These are phyloP conservation scores for Xylariales sp. DNA, from an alignment of 2,329 filamentous ascomycete species.

Conservation along the genomic window DNA sequence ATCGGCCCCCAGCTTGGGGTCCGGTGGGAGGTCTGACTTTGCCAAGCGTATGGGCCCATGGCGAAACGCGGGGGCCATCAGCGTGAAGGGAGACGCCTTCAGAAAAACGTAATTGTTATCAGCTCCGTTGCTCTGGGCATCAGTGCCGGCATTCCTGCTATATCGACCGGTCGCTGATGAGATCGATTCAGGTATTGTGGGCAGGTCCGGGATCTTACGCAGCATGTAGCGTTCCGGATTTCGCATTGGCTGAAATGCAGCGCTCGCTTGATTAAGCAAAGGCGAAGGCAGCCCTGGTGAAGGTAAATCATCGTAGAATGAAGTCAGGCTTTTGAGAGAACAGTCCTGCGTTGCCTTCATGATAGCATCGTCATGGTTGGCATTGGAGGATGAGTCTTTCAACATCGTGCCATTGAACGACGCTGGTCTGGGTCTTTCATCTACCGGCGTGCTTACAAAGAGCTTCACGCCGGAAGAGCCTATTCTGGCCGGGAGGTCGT, in stretches of 20 bases:
- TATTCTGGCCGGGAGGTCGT: conserved; percentile 39
- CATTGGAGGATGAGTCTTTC: conserved; percentile 18
- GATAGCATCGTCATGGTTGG: conserved; percentile 8
- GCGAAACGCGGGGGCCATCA: conserved; percentile 43
- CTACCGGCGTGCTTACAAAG: conserved; percentile 20
- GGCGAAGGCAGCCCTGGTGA: too few relatives aligned
- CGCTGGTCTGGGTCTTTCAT: conserved; percentile 20
- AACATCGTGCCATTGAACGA: conserved; percentile 16
- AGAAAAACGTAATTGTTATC: conserved; percentile 44
- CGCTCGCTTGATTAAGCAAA: too few relatives aligned
- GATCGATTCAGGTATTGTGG: conserved; percentile 26
- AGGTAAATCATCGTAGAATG: too few relatives aligned
- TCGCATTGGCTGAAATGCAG: conserved; percentile 27
- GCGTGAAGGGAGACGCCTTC: conserved; percentile 42
- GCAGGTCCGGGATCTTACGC: conserved; percentile 18
- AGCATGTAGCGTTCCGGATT: conserved; percentile 16
- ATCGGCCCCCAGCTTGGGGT: conserved; percentile 36
- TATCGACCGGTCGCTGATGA: too few relatives aligned
- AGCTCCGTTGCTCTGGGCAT: conserved; percentile 16
- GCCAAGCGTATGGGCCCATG: conserved; percentile 53
- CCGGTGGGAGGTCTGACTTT: conserved; percentile 35
- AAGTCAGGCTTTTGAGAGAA: conserved; percentile 1
- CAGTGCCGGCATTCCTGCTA: too few relatives aligned
- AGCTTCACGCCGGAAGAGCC: conserved; percentile 31
- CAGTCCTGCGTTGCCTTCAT: background rate